Percentiles rank a stretch among this genome's conserved stretches.
These are phyloP conservation scores for Comarum palustre DNA, from an alignment of 306 rosid genomes.

Conservation along the genomic window DNA sequence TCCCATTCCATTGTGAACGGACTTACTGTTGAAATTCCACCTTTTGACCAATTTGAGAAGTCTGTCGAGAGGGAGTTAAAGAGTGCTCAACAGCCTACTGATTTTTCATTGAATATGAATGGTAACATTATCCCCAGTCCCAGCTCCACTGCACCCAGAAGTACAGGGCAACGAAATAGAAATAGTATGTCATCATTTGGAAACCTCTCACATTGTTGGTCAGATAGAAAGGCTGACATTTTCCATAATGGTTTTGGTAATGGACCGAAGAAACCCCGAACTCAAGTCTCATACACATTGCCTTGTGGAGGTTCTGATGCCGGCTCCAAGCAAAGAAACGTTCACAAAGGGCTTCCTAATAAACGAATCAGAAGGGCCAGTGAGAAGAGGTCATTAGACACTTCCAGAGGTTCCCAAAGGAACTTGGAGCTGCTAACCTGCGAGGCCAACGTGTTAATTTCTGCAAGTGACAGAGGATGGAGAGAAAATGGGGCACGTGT, in stretches of 20 bases:
- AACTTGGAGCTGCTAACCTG: constrained; percentile 68
- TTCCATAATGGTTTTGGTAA: constrained; percentile 61
- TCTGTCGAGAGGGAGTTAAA: constrained; percentile 44
- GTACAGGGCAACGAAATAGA: constrained; percentile 66
- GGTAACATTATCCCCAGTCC: constrained; percentile 56
- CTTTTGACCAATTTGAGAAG: constrained; percentile 50
- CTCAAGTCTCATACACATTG: constrained; percentile 78
- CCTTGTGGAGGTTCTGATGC: constrained; percentile 67
- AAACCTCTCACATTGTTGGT: constrained; percentile 57
- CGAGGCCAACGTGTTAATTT: constrained; percentile 71
- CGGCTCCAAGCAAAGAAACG: constrained; percentile 46
- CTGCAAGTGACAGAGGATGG: constrained; percentile 80
- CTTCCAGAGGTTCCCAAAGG: constrained; percentile 50
- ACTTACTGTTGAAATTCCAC: constrained; percentile 61
- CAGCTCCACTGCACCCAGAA: constrained; percentile 81
- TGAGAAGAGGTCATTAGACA: constrained; percentile 67
- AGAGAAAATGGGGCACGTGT: constrained; percentile 75
- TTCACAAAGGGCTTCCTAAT: constrained; percentile 59
- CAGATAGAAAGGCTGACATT: constrained; percentile 63
- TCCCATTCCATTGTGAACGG: constrained; percentile 44
- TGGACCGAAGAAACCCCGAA: constrained; percentile 90
- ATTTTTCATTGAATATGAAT: constrained; percentile 53
- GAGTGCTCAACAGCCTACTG: constrained; percentile 49
- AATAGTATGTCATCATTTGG: constrained; percentile 53
- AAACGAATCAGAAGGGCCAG: constrained; percentile 76